Evolutionary conservation across 1,284 basidiomycete species (phyloP).

Genomic region (Trichosporon inkin): DNA sequence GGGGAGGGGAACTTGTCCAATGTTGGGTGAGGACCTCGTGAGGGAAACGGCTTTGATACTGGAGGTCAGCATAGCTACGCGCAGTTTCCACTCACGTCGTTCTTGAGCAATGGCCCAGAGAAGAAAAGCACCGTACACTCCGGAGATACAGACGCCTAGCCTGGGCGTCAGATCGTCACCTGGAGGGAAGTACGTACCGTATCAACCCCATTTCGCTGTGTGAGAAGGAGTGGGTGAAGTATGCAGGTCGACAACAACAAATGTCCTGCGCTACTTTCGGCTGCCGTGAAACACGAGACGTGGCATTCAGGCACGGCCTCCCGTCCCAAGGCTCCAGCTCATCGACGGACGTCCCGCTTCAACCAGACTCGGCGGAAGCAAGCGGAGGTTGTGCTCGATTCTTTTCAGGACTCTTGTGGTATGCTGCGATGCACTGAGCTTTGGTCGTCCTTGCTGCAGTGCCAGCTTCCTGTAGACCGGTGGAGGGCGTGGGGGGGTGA

Average conservation of each 20-base stretch:
- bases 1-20: conserved; percentile 72
- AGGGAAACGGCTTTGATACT: conserved; percentile 81
- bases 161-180: conserved; percentile 21
- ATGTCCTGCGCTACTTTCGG: too few species aligned
- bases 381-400: too few species aligned
- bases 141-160: conserved; percentile 45
- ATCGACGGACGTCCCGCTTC: too few species aligned
- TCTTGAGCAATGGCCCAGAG: conserved; percentile 91
- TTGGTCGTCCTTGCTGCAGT: too few species aligned
- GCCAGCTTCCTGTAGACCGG: too few species aligned
- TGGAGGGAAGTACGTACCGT: conserved; percentile 1
- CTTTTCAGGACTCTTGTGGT: too few species aligned
- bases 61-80: background rate
- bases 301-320: conserved; percentile 6
- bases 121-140: conserved; percentile 53
- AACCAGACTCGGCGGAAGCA: too few species aligned
- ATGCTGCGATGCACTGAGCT: too few species aligned
- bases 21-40: conserved; percentile 53
- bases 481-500: too few species aligned
- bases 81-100: conserved; percentile 29
- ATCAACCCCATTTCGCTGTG: conserved; percentile 13
- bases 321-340: too few species aligned
- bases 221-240: background rate
- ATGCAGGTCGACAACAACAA: background rate
- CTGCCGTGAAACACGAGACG: conserved; percentile 7